Evolutionary conservation across 345 rosid genomes (phyloP).

Genomic region (Murraya koenigii): DNA sequence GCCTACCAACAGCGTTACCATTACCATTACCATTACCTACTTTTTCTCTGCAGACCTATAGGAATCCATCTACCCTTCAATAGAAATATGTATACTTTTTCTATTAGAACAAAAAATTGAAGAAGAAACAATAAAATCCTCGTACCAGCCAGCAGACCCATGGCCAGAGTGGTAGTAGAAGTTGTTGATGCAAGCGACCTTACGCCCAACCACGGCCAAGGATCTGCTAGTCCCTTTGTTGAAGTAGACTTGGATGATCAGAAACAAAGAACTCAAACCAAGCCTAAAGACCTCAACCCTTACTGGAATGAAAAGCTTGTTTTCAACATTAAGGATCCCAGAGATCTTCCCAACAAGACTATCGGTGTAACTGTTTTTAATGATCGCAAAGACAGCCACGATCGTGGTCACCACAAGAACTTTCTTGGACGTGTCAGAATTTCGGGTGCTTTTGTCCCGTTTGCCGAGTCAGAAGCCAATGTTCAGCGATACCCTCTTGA

Average conservation of each 20-base stretch:
- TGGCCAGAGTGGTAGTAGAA: constrained; percentile 73
- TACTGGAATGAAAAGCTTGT: constrained; percentile 69
- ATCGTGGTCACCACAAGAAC: constrained; percentile 39
- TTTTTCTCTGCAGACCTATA: constrained; percentile 14
- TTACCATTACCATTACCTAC: background rate
- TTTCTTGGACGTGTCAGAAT: constrained; percentile 83
- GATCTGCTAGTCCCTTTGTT: constrained; percentile 71
- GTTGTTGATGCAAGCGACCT: constrained; percentile 74
- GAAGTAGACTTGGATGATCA: constrained; percentile 63
- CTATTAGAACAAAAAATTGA: no score
- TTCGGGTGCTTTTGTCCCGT: constrained; percentile 58
- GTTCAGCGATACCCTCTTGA: constrained; percentile 82
- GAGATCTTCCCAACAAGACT: constrained; percentile 45
- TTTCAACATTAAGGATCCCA: constrained; percentile 40
- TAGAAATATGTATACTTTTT: no score
- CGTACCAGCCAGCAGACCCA: constrained; percentile 13
- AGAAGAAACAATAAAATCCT: background rate
- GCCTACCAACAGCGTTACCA: background rate
- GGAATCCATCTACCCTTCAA: no score
- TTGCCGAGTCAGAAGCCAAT: constrained; percentile 52
- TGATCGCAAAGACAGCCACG: constrained; percentile 38
- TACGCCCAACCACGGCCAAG: constrained; percentile 81
- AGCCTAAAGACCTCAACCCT: constrained; percentile 65
- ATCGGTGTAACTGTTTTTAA: constrained; percentile 55
- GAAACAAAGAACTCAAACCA: constrained; percentile 60